Conservation (phyloP, 805 yeast genomes). For the Nakazawaea ernobii region DNA sequence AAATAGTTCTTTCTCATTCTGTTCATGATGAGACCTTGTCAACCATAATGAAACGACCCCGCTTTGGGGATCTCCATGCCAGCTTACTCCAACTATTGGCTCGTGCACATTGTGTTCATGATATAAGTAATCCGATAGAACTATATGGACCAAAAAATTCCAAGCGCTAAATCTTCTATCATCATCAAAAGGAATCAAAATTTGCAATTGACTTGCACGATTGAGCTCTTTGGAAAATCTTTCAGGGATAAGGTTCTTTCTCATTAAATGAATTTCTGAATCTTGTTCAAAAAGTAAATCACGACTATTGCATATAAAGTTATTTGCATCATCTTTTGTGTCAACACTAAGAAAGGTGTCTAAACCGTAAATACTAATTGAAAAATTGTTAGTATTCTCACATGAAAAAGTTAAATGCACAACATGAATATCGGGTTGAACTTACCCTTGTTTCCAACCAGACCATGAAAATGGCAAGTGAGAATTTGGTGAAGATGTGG, state of each 20-base stretch:
- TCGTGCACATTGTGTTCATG: conserved; percentile 4
- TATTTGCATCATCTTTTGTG: not conserved
- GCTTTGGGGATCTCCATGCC: not conserved
- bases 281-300: not conserved
- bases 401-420: not conserved
- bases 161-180: conserved; percentile 8
- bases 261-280: conserved; percentile 9
- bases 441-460: conserved; percentile 13
- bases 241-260: conserved; percentile 10
- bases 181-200: conserved; percentile 3
- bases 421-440: not conserved
- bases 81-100: conserved; percentile 8
- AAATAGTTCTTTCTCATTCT: not conserved
- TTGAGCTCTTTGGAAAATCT: not conserved
- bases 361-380: conserved; percentile 1
- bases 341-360: not conserved
- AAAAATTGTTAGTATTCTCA: not conserved
- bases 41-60: conserved; percentile 4
- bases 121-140: conserved; percentile 2
- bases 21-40: conserved; percentile 1
- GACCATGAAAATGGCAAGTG: conserved; percentile 9
- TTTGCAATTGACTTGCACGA: conserved; percentile 9
- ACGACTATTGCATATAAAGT: conserved; percentile 3
- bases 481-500: not conserved
- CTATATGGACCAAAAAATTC: conserved; percentile 4